Conservation (phyloP, 441 rosid genomes). For the Adansonia madagascariensis region DNA sequence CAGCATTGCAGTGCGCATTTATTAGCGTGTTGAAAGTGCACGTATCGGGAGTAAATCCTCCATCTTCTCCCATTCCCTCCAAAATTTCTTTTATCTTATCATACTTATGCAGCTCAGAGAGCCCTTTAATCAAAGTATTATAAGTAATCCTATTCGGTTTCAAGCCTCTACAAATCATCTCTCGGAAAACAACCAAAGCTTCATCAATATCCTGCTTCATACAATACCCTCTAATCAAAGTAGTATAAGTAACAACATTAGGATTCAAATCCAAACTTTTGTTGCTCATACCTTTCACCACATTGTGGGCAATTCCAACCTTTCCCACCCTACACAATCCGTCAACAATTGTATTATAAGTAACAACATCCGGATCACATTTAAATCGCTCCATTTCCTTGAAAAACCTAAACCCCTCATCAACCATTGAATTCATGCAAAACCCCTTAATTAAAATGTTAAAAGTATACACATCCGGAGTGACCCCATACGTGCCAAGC, state of each 20-base stretch:
- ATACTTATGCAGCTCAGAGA: conserved; percentile 61
- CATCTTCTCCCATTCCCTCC: conserved; percentile 38
- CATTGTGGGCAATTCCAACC: conserved; percentile 68
- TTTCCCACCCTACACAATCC: conserved; percentile 86
- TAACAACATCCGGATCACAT: conserved; percentile 68
- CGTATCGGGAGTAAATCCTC: conserved; percentile 64
- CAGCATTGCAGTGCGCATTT: conserved; percentile 61
- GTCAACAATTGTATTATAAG: conserved; percentile 81
- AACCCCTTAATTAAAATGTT: conserved; percentile 75
- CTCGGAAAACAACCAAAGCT: conserved; percentile 59
- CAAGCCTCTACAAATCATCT: conserved; percentile 56
- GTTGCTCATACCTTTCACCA: conserved; percentile 68
- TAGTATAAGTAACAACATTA: conserved; percentile 69
- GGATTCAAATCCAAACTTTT: conserved; percentile 56
- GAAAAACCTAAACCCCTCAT: conserved; percentile 61
- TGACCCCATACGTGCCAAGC: conserved; percentile 69
- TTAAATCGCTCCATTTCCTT: conserved; percentile 58
- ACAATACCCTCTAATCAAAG: conserved; percentile 81
- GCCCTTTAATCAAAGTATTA: conserved; percentile 77
- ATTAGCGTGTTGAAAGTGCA: conserved; percentile 79
- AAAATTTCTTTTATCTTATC: conserved; percentile 62
- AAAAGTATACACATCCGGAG: conserved; percentile 66
- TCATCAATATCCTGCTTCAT: conserved; percentile 65
- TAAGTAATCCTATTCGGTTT: conserved; percentile 64
- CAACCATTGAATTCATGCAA: conserved; percentile 75